Conservation (phyloP, 1,139 yeast species). For the Wickerhamomyces sp. region DNA sequence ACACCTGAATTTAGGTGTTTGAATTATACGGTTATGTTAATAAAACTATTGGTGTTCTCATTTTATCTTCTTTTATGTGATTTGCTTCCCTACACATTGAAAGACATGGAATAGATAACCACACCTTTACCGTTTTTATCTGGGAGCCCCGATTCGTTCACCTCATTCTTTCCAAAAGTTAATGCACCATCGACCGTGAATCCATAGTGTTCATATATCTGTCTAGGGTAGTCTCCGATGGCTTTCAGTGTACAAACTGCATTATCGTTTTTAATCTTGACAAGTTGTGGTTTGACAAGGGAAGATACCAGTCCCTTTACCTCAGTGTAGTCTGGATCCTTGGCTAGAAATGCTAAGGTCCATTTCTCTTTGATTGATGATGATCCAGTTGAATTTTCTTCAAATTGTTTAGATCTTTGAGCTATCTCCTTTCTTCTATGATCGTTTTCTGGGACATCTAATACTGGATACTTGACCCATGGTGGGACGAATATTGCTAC, state of each 20-base stretch:
- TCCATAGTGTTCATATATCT: constrained; percentile 20
- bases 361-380: constrained; percentile 7
- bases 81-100: constrained; percentile 6
- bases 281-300: constrained; percentile 15
- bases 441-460: not conserved
- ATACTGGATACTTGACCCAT: constrained; percentile 1
- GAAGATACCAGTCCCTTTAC: constrained; percentile 14
- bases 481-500: constrained; percentile 19
- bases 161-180: constrained; percentile 8
- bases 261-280: constrained; percentile 7
- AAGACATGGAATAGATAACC: constrained; percentile 10
- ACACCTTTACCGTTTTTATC: constrained; percentile 11
- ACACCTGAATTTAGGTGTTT: too few relatives aligned
- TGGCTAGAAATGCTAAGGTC: constrained; percentile 15
- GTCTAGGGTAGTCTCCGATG: constrained; percentile 14
- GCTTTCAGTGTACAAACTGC: constrained; percentile 15
- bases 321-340: constrained; percentile 9
- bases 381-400: constrained; percentile 1
- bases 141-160: constrained; percentile 4
- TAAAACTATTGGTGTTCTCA: too few relatives aligned
- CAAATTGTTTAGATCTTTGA: not conserved
- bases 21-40: too few relatives aligned
- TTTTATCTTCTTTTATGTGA: too few relatives aligned
- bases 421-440: constrained; percentile 7
- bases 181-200: constrained; percentile 11